These are phyloP conservation scores for Alternaria burnsii DNA, from an alignment of 2,329 filamentous ascomycete genomes.

Conservation along the genomic window DNA sequence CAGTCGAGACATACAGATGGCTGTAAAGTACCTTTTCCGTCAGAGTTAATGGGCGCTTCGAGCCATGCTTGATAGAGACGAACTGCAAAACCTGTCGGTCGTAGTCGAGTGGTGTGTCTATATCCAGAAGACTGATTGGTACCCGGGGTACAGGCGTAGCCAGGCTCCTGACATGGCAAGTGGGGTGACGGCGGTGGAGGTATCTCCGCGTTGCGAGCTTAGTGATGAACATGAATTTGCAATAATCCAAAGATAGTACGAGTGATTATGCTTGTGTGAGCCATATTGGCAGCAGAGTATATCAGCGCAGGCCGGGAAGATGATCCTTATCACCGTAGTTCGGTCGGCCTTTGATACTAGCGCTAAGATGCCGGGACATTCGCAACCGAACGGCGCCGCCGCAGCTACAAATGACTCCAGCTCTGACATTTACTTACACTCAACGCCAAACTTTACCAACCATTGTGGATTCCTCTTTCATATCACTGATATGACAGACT, in stretches of 20 bases:
- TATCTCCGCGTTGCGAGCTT: neutral
- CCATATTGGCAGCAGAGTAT: neutral
- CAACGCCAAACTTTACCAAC: neutral
- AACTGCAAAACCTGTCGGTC: constrained; percentile 18
- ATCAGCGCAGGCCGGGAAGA: neutral
- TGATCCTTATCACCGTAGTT: neutral
- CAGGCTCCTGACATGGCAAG: neutral
- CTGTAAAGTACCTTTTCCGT: neutral
- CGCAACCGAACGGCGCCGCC: neutral
- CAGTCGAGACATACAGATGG: constrained; percentile 27
- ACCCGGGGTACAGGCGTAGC: constrained; percentile 17
- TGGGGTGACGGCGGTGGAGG: neutral
- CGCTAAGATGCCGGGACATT: neutral
- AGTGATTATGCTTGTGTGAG: neutral
- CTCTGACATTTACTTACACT: neutral
- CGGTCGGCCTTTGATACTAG: neutral
- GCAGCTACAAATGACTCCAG: neutral
- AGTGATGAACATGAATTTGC: neutral
- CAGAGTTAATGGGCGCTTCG: constrained; percentile 23
- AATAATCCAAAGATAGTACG: neutral
- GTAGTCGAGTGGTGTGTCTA: constrained; percentile 18
- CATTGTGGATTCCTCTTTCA: constrained; percentile 14
- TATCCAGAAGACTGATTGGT: constrained; percentile 23
- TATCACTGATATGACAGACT: neutral
- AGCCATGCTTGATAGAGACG: constrained; percentile 17